phyloP scores from a whole-genome alignment of 441 rosid genomes.

The Arabidopsis hybrid region DNA sequence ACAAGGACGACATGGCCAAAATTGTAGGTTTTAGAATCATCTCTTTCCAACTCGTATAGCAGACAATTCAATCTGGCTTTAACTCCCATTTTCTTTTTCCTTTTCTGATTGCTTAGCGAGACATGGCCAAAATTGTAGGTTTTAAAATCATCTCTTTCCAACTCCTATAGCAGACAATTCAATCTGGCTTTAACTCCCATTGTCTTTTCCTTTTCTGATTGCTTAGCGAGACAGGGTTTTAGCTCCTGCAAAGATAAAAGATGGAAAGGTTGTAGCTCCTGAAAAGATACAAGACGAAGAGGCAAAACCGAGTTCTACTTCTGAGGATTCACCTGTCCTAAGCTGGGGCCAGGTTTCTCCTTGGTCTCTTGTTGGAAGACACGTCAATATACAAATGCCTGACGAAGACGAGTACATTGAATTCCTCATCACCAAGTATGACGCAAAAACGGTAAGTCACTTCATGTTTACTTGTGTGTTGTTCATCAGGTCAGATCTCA shows the following conservation, averaged over 20 bases:
- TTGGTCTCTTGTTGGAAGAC: conserved; percentile 25
- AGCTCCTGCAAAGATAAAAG: conserved; percentile 4
- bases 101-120: conserved; percentile 31
- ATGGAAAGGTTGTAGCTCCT: conserved; percentile 20
- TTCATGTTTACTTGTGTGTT: conserved; percentile 18
- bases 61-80: conserved; percentile 13
- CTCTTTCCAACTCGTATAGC: conserved; percentile 21
- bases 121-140: not conserved
- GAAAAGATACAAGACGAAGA: conserved; percentile 11
- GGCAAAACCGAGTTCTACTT: conserved; percentile 13
- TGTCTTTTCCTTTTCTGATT: conserved; percentile 13
- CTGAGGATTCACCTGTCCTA: conserved; percentile 12
- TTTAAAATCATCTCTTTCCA: not conserved
- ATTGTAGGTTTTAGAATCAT: conserved; percentile 12
- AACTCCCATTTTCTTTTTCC: not conserved
- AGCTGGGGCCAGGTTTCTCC: conserved; percentile 42
- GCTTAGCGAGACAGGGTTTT: conserved; percentile 21
- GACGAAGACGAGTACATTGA: not conserved
- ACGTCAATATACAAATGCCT: conserved; percentile 4
- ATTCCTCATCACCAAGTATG: conserved; percentile 18
- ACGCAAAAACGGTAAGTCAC: conserved; percentile 28
- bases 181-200: conserved; percentile 6
- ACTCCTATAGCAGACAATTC: conserved; percentile 16
- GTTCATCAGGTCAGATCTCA: conserved; percentile 33
- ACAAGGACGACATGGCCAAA: not conserved